A percentile compares a stretch with the other conserved stretches of the same genome.
Conservation (phyloP, 768 basidiomycete genomes). For the Myochromella boudieri region DNA sequence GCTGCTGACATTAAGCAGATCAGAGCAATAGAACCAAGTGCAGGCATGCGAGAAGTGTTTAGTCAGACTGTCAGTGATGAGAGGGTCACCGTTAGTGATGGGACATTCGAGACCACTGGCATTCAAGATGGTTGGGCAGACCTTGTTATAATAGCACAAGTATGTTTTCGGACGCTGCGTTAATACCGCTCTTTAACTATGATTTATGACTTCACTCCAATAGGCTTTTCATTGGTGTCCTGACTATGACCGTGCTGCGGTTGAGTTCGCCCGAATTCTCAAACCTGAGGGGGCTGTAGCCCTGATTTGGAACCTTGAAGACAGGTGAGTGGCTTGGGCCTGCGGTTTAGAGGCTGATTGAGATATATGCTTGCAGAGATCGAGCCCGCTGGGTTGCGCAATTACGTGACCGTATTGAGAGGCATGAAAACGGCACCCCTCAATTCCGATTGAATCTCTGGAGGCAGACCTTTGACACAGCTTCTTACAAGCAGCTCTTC, state of each 20-base stretch:
- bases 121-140: slow-evolving; percentile 72
- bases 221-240: slow-evolving; percentile 96
- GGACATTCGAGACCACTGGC: slow-evolving; percentile 68
- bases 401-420: slow-evolving; percentile 68
- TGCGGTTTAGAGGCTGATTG: not conserved
- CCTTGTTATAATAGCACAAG: slow-evolving; percentile 76
- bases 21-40: slow-evolving; percentile 79
- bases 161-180: no score
- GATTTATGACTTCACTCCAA: not conserved
- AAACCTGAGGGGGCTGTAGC: slow-evolving; percentile 71
- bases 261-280: slow-evolving; percentile 79
- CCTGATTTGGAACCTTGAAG: slow-evolving; percentile 91
- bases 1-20: slow-evolving; percentile 48
- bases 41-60: slow-evolving; percentile 83
- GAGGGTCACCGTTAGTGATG: slow-evolving; percentile 56
- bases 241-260: slow-evolving; percentile 67
- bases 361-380: slow-evolving; percentile 35
- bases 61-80: slow-evolving; percentile 49
- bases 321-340: slow-evolving; percentile 44
- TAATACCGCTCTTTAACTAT: slow-evolving; percentile 4
- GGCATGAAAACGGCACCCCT: slow-evolving; percentile 70
- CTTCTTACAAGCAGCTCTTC: slow-evolving; percentile 61
- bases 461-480: slow-evolving; percentile 66
- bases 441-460: slow-evolving; percentile 81
- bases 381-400: slow-evolving; percentile 72